Percentiles rank a stretch among this genome's conserved stretches.
phyloP scores from a whole-genome alignment of 345 rosid genomes.

The Eucalyptus pauciflora region DNA sequence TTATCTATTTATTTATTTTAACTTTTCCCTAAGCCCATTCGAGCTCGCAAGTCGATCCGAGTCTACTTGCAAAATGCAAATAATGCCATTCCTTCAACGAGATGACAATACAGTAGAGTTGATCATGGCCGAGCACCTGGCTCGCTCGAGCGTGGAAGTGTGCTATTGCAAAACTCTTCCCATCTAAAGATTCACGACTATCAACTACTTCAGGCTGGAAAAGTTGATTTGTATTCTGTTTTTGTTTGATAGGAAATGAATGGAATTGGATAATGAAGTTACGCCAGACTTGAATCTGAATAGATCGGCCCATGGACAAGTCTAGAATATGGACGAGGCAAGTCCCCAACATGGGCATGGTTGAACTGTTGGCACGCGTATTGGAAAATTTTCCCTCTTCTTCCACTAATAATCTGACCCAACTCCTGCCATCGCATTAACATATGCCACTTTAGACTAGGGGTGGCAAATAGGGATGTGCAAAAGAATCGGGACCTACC shows the following conservation, averaged over 20 bases:
- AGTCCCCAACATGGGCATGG: not conserved
- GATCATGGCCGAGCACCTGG: not conserved
- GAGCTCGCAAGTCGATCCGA: too few species aligned
- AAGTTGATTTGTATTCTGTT: too few species aligned
- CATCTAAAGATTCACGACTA: not conserved
- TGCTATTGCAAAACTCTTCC: not conserved
- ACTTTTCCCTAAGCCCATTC: too few species aligned
- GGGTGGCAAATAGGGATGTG: too few species aligned
- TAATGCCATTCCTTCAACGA: too few species aligned
- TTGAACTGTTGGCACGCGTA: not conserved
- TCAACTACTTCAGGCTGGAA: not conserved
- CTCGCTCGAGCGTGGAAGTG: not conserved
- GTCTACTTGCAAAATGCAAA: too few species aligned
- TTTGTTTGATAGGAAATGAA: not conserved
- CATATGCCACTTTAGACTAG: not conserved
- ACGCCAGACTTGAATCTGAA: not conserved
- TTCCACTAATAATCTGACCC: not conserved
- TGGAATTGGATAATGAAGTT: not conserved
- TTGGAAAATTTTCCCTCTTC: not conserved
- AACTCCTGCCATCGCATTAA: not conserved
- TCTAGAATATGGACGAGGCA: not conserved
- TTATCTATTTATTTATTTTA: too few species aligned
- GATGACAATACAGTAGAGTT: not conserved
- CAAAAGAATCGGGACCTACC: too few species aligned
- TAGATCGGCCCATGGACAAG: not conserved